phyloP scores from a whole-genome alignment of 306 rosid species.

The cucumber (Cucumis sativus) region Cucumber_9930_V3 NC_026658.2:794001-794500 shows the following conservation, averaged over 20 bases:
- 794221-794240: conserved; percentile 87
- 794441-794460: conserved; percentile 52
- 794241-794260: conserved; percentile 97
- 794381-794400: conserved; percentile 96
- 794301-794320: conserved; percentile 49
- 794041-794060: not conserved
- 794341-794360: conserved; percentile 6
- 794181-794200: not conserved
- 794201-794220: conserved; percentile 33
- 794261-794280: conserved; percentile 94
- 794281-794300: conserved; percentile 81
- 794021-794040: not conserved
- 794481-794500: conserved; percentile 83
- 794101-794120: not conserved
- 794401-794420: conserved; percentile 96
- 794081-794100: not conserved
- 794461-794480: conserved; percentile 49
- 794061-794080: not conserved
- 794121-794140: not conserved
- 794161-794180: not conserved
- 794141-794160: not conserved
- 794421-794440: conserved; percentile 62
- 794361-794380: conserved; percentile 11
- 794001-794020: not conserved
- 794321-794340: not conserved